Conservation (phyloP, 1,284 basidiomycete species). For the Polyporus tsugae region DNA sequence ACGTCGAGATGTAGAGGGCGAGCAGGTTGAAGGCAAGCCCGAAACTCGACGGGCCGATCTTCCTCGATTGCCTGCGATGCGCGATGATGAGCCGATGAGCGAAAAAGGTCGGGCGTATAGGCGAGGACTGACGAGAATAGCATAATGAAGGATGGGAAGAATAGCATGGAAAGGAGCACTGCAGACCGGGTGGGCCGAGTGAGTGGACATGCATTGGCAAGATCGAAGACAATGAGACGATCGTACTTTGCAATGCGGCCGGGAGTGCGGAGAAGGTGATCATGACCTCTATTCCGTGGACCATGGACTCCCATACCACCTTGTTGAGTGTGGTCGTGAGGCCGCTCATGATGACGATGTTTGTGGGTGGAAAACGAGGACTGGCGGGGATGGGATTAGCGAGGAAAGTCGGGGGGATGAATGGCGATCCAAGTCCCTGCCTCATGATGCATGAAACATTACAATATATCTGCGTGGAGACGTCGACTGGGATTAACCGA, state of each 20-base stretch:
- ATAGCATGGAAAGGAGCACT: not conserved
- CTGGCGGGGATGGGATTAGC: not conserved
- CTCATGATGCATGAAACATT: not conserved
- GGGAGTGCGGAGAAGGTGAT: not conserved
- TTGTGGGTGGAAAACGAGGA: not conserved
- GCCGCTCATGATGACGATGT: not conserved
- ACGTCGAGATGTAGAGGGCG: conserved; percentile 2
- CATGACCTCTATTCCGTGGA: not conserved
- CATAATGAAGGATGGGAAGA: not conserved
- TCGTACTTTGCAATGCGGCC: not conserved
- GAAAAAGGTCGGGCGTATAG: not conserved
- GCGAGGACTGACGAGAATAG: not conserved
- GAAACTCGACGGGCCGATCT: conserved; percentile 3
- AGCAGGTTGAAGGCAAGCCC: not conserved
- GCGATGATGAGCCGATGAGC: not conserved
- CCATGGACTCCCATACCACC: not conserved
- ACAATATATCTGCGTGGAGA: not conserved
- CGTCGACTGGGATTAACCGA: not conserved
- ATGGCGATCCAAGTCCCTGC: not conserved
- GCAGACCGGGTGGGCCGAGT: not conserved
- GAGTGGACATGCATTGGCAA: not conserved
- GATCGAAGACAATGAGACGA: not conserved
- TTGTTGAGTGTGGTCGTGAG: not conserved
- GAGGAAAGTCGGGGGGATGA: not conserved
- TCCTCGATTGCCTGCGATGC: not conserved